These are phyloP conservation scores for Cyberlindnera meyerae DNA, from an alignment of 805 yeast species.

Conservation along the genomic window DNA sequence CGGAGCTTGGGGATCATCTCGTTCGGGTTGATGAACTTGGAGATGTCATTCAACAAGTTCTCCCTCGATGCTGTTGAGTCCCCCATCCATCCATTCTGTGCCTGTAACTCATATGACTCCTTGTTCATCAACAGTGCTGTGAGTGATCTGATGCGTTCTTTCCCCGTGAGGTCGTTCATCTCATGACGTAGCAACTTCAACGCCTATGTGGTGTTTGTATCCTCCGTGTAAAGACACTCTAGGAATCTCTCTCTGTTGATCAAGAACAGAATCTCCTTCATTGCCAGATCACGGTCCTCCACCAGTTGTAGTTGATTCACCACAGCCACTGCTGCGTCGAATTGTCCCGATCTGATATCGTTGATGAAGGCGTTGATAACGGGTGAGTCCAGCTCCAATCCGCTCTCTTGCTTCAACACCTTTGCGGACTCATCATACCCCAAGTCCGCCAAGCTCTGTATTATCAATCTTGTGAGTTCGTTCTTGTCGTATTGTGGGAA, in stretches of 20 bases:
- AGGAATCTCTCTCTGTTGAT: constrained; percentile 38
- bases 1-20: constrained; percentile 50
- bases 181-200: constrained; percentile 34
- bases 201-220: constrained; percentile 31
- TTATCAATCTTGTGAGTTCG: constrained; percentile 44
- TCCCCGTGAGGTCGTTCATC: constrained; percentile 27
- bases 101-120: constrained; percentile 20
- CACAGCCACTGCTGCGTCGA: constrained; percentile 32
- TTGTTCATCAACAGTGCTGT: constrained; percentile 28
- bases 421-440: constrained; percentile 40
- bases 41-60: constrained; percentile 36
- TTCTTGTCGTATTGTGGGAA: constrained; percentile 22
- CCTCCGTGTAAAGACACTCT: constrained; percentile 33
- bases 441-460: constrained; percentile 45
- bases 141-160: constrained; percentile 25
- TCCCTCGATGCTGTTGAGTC: constrained; percentile 32
- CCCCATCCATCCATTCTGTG: constrained; percentile 29
- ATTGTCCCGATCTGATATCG: constrained; percentile 38
- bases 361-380: constrained; percentile 36
- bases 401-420: constrained; percentile 37
- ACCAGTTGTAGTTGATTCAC: constrained; percentile 23
- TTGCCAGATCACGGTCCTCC: constrained; percentile 13
- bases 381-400: constrained; percentile 37
- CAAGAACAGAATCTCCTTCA: constrained; percentile 26
- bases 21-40: constrained; percentile 44